Base-by-base conservation (phyloP, 2,329 filamentous ascomycete genomes). In the Aureobasidium subglaciale region DNA sequence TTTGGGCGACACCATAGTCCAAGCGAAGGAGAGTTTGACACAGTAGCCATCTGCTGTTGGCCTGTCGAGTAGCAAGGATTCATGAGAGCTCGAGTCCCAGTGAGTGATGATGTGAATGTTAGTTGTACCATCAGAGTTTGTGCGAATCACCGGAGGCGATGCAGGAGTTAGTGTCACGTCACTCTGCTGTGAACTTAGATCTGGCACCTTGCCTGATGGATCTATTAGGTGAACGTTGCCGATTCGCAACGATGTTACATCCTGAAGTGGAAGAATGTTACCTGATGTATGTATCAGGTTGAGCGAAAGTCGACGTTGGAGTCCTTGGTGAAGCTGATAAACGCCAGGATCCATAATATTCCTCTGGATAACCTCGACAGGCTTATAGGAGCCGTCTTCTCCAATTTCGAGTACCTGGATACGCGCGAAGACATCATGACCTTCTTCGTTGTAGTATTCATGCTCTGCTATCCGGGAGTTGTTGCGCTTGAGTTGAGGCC, bases 11-110 rank as follows among this genome's bases (percentile, higher is more conserved):
- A 80, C 80, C 25, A 97, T 83, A 63, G 96, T 88, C 89, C 92
- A 97, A 15, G 83, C 81, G 10, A 97, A 75, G 0, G 87, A 85
- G 72, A 96, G 85, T 70, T 96, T 91, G 18, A 99, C 88, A 40
- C 87, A 86, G 69, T 93, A 91, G 67, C 90, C 93, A 58, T 96
- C 91, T n/a, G 88, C 83, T 1, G 93, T 97, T 1, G 89, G 86
- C 24, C 92, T 85, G 70, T 99, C 91, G n/a, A 99, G 82, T 13
- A 97, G 78, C n/a, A 95, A 76, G 5, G 93, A 96, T 60, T 84
- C 85, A 70, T 99, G 93, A 62, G 93, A 78, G 65, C 90, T 95
- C 0, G 92, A 96, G 68, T 99, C 93, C 93, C 93, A 99, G 66
- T 97, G 91, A 0, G 88, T 90, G n/a, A 87, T 80, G 40, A 97